Base-by-base conservation (phyloP, 306 rosid genomes). In the Gastrolobium villosum region DNA sequence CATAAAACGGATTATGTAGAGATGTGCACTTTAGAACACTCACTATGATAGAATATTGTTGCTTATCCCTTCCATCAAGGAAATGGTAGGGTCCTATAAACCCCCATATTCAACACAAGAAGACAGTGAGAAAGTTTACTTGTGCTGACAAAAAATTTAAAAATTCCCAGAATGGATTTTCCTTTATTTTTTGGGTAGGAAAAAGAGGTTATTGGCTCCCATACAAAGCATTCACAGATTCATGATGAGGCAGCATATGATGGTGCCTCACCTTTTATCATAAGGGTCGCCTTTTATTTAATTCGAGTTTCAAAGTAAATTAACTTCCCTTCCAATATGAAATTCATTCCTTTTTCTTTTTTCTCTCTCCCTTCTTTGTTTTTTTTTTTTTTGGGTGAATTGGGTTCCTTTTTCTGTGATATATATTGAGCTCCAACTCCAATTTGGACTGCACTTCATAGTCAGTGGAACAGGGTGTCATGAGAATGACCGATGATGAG, bases 61-160 rank as follows among this genome's bases (percentile, higher is more conserved):
- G 63, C 2, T 45, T 46, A 15, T 72, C 78, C 83, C 88, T 65
- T 73, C 63, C 84, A 81, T 85, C 72, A 81, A 85, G 88, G 83
- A 85, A 85, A 52, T 85, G 81, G 84, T 78, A 56, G 88, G 88
- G 78, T 52, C 88, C 53, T 26, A 11, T 31, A 2, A 72, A 45
- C 52, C 65, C 80, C 56, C 57, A 77, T 49, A 65, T 76, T 81
- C 83, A 85, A 73, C 83, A 67, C 61, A 77, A 72, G 56, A 28
- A 79, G 77, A 67, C 78, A 76, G 80, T 76, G 68, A 66, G 6
- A 36, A 73, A 78, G 74, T 69, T 56, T 10, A 67, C 39, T 34
- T 43, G 70, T 79, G 67, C 45, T 49, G 78, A 61, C 65, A 66
- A 64, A 75, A 63, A 31, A 8, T 28, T 50, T 0, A 20, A 37